These are phyloP conservation scores for Pseudozyma flocculosa DNA, from an alignment of 1,284 basidiomycete species.

Conservation along the genomic window DNA sequence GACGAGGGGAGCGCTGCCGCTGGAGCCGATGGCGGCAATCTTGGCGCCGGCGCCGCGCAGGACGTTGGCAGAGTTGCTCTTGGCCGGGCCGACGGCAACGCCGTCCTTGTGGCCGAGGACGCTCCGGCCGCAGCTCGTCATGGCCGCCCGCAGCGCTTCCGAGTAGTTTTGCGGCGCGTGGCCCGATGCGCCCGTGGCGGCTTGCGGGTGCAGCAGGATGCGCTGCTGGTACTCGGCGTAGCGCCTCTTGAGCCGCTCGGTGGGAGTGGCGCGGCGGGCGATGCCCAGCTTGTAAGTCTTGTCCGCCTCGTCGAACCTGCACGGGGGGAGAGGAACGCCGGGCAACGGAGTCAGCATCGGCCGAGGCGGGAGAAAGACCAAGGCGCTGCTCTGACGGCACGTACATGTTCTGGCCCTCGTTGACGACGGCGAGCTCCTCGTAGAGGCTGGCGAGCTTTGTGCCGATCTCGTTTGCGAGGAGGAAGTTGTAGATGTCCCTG, in stretches of 20 bases:
- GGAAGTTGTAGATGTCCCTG: constrained; percentile 62
- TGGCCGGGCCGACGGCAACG: constrained; percentile 14
- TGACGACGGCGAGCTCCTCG: constrained; percentile 76
- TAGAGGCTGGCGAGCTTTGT: constrained; percentile 75
- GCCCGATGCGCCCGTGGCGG: constrained; percentile 2
- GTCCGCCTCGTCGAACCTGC: constrained; percentile 63
- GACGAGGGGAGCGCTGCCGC: constrained; percentile 7
- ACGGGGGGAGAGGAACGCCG: too few relatives aligned
- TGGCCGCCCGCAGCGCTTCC: constrained; percentile 44
- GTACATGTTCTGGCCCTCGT: constrained; percentile 74
- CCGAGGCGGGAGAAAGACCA: too few relatives aligned
- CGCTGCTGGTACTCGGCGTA: constrained; percentile 79
- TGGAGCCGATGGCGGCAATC: constrained; percentile 16
- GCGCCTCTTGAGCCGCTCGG: constrained; percentile 79
- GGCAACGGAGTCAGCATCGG: too few relatives aligned
- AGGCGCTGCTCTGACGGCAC: too few relatives aligned
- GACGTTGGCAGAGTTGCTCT: constrained; percentile 31
- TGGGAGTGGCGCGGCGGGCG: constrained; percentile 73
- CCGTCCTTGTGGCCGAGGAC: constrained; percentile 46
- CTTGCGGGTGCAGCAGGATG: constrained; percentile 31
- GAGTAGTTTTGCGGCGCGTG: constrained; percentile 21
- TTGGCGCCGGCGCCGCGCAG: constrained; percentile 20
- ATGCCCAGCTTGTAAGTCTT: constrained; percentile 81
- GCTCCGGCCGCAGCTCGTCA: constrained; percentile 44
- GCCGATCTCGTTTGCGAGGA: constrained; percentile 77